Percentiles rank a stretch among this genome's conserved stretches.
Conservation (phyloP, 495 filamentous ascomycete species). For the Penicillium herquei region DNA sequence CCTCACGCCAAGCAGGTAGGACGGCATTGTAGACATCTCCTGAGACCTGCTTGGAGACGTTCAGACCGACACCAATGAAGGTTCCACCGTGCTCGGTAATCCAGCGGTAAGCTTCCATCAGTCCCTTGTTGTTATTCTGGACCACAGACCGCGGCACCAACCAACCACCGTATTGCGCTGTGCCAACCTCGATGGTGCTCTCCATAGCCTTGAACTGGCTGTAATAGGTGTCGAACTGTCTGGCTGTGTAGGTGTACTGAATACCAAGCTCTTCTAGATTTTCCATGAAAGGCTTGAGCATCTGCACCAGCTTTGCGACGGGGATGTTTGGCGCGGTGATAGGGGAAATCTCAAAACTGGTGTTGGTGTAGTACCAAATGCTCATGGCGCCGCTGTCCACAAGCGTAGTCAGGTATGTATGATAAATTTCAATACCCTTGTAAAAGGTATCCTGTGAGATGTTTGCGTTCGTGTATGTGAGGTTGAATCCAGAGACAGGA, state of each 20-base stretch:
- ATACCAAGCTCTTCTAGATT: slow-evolving; percentile 28
- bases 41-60: slow-evolving; percentile 35
- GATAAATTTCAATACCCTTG: slow-evolving; percentile 37
- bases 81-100: slow-evolving; percentile 42
- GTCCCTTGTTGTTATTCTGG: slow-evolving; percentile 44
- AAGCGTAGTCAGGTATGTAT: slow-evolving; percentile 38
- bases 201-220: slow-evolving; percentile 38
- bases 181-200: slow-evolving; percentile 15
- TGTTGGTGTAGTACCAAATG: slow-evolving; percentile 48
- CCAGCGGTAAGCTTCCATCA: slow-evolving; percentile 37
- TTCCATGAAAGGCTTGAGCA: slow-evolving; percentile 33
- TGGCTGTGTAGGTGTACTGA: slow-evolving; percentile 21
- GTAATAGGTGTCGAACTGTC: slow-evolving; percentile 43
- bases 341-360: slow-evolving; percentile 45
- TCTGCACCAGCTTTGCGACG: slow-evolving; percentile 16
- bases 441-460: slow-evolving; percentile 44
- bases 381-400: slow-evolving; percentile 54
- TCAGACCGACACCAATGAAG: slow-evolving; percentile 46
- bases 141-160: slow-evolving; percentile 32
- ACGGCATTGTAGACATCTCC: slow-evolving; percentile 55
- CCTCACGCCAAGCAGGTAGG: slow-evolving; percentile 57
- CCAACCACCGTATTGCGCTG: slow-evolving; percentile 15
- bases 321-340: slow-evolving; percentile 37
- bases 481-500: slow-evolving; percentile 24
- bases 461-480: slow-evolving; percentile 29